Conservation (phyloP, 371 early-diverging fungal genomes). For the Zopfochytrium polystomum region DNA sequence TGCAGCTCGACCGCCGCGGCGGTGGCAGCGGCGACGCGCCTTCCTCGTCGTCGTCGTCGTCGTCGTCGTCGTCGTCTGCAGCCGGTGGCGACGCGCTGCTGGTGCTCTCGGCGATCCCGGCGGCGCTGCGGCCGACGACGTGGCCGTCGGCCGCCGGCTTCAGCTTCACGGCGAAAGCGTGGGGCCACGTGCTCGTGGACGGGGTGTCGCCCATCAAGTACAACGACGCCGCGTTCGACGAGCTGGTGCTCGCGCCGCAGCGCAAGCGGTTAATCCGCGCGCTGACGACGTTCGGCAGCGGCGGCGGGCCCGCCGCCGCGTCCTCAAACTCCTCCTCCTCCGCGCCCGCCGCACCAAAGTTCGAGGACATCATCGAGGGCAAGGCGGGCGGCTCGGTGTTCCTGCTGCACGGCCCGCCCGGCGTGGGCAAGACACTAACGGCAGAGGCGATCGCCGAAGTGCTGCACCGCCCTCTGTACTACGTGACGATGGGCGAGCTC, state of each 20-base stretch:
- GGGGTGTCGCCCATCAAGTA: slow-evolving; percentile 39
- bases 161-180: slow-evolving; percentile 50
- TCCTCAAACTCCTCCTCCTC: too few species aligned
- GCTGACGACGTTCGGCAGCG: slow-evolving; percentile 41
- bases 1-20: slow-evolving; percentile 6
- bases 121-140: slow-evolving; percentile 27
- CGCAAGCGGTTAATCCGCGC: slow-evolving; percentile 51
- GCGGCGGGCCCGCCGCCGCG: too few species aligned
- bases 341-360: slow-evolving; percentile 6
- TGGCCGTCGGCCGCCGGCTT: slow-evolving; percentile 55
- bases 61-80: too few species aligned
- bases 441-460: slow-evolving; percentile 66
- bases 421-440: slow-evolving; percentile 62
- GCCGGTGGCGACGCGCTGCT: slow-evolving; percentile 21
- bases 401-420: slow-evolving; percentile 64
- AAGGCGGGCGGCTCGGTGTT: slow-evolving; percentile 54
- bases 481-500: slow-evolving; percentile 57
- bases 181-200: slow-evolving; percentile 55
- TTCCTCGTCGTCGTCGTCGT: slow-evolving; percentile 4
- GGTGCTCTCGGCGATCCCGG: slow-evolving; percentile 25
- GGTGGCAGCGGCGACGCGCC: not conserved
- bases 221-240: slow-evolving; percentile 52
- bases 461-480: slow-evolving; percentile 50
- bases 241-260: slow-evolving; percentile 43
- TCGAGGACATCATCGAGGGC: slow-evolving; percentile 48